Conservation (phyloP, 768 basidiomycete species). For the Tricholoma sp. region DNA sequence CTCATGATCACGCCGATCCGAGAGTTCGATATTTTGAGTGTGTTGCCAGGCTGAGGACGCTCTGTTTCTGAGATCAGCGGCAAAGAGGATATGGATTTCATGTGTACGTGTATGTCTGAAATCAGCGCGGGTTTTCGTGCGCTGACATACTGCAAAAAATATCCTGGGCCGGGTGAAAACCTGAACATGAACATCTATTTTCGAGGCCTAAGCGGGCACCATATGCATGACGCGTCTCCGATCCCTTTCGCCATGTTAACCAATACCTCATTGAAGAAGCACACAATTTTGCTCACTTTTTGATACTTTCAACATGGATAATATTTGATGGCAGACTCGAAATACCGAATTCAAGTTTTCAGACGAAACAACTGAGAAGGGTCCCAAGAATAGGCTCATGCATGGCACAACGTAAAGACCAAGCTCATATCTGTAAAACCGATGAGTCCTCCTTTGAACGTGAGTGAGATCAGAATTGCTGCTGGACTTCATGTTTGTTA, state of each 20-base stretch:
- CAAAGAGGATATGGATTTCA: background rate
- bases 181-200: background rate
- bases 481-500: conserved; percentile 71
- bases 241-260: background rate
- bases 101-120: background rate
- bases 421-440: conserved; percentile 80
- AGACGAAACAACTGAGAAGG: conserved; percentile 86
- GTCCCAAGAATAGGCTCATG: conserved; percentile 88
- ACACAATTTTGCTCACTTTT: conserved; percentile 83
- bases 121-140: background rate
- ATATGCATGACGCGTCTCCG: no score
- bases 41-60: background rate
- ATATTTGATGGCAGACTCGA: conserved; percentile 96
- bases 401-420: conserved; percentile 91
- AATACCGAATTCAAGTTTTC: conserved; percentile 95
- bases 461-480: conserved; percentile 80
- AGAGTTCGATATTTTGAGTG: background rate
- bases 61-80: background rate
- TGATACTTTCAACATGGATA: conserved; percentile 81
- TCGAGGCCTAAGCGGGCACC: background rate
- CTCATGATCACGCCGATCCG: background rate
- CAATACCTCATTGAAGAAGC: conserved; percentile 98
- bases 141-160: background rate
- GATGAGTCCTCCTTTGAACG: conserved; percentile 89
- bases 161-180: background rate